Evolutionary conservation across 1,139 yeast species (phyloP).

Genomic region (Groenewaldozyma auringiensis): DNA sequence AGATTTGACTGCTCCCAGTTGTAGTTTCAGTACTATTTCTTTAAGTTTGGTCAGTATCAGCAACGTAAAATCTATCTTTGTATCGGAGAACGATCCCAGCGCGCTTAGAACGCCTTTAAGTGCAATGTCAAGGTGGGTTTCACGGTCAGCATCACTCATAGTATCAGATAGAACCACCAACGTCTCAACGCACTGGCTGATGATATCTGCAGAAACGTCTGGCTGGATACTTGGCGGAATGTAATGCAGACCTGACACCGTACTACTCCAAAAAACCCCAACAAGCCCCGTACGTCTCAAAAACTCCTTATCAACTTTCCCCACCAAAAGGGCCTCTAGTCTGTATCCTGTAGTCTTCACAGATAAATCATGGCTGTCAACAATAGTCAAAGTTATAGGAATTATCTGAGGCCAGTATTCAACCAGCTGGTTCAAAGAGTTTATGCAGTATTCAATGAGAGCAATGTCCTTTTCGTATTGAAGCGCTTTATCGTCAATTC

Average conservation of each 20-base stretch:
- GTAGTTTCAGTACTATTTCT: slow-evolving; percentile 11
- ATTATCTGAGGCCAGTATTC: slow-evolving; percentile 41
- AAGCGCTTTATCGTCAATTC: background rate
- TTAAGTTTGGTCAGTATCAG: slow-evolving; percentile 14
- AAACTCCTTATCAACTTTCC: slow-evolving; percentile 19
- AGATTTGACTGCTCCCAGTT: slow-evolving; percentile 22
- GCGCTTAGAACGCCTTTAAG: slow-evolving; percentile 26
- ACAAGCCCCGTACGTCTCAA: slow-evolving; percentile 38
- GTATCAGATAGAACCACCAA: slow-evolving; percentile 15
- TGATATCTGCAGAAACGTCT: slow-evolving; percentile 10
- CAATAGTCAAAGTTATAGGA: slow-evolving; percentile 42
- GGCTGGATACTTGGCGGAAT: slow-evolving; percentile 18
- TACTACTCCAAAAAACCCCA: slow-evolving; percentile 37
- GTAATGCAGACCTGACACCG: slow-evolving; percentile 21
- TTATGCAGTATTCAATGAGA: background rate
- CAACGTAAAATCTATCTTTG: slow-evolving; percentile 17
- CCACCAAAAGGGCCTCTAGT: slow-evolving; percentile 28
- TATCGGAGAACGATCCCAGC: slow-evolving; percentile 19
- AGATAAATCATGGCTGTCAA: slow-evolving; percentile 44
- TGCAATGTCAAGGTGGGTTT: slow-evolving; percentile 20
- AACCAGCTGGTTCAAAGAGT: background rate
- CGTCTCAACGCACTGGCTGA: slow-evolving; percentile 12
- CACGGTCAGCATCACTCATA: slow-evolving; percentile 12
- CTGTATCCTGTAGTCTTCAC: slow-evolving; percentile 41
- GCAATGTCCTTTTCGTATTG: background rate